phyloP scores from a whole-genome alignment of 192 early-diverging fungal species.

The Mycoemilia scoparia region DNA sequence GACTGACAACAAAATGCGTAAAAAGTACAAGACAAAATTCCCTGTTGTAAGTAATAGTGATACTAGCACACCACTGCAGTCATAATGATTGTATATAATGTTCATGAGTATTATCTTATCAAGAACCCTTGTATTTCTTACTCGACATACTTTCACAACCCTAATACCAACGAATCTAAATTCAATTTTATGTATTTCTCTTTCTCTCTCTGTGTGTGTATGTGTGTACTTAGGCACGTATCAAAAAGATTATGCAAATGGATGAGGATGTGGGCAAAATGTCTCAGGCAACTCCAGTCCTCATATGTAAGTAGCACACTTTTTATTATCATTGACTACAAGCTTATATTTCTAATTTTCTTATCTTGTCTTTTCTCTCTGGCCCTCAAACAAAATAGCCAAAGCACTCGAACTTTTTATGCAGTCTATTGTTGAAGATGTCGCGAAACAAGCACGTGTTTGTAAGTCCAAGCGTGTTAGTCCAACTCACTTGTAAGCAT shows the following conservation, averaged over 20 bases:
- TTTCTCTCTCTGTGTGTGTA: conserved; percentile 1
- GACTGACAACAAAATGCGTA: conserved; percentile 70
- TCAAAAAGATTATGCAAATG: conserved; percentile 99
- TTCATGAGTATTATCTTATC: background rate
- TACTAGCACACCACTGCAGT: background rate
- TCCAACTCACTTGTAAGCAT: conserved; percentile 65
- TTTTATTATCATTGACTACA: background rate
- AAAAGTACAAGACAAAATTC: conserved; percentile 85
- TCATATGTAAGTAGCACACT: conserved; percentile 53
- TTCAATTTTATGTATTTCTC: background rate
- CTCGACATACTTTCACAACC: background rate
- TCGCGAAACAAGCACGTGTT: conserved; percentile 59
- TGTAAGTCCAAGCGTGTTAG: conserved; percentile 69
- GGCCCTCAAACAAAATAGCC: conserved; percentile 25
- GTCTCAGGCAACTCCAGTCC: conserved; percentile 85
- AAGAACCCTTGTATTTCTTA: background rate
- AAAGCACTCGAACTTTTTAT: conserved; percentile 91
- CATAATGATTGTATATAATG: background rate
- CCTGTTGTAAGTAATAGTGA: conserved; percentile 56
- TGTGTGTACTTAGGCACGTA: conserved; percentile 69
- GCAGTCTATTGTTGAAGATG: conserved; percentile 76
- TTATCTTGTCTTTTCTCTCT: conserved; percentile 2
- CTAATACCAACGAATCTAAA: background rate
- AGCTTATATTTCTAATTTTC: background rate
- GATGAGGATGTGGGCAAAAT: conserved; percentile 99